These are phyloP conservation scores for Nakaseomyces nivariensis DNA, from an alignment of 1,139 yeast species.

Conservation along the genomic window DNA sequence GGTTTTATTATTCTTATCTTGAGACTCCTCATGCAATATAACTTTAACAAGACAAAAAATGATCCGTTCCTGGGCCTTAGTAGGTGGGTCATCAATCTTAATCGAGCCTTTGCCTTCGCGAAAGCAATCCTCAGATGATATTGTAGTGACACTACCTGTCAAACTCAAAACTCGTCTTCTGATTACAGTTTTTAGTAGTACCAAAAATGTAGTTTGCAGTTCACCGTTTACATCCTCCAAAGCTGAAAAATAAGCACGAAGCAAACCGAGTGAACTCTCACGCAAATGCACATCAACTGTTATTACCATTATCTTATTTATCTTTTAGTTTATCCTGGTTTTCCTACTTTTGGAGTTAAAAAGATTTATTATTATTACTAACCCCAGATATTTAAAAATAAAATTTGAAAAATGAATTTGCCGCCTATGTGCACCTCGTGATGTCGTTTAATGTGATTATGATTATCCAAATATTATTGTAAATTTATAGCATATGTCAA, in stretches of 20 bases:
- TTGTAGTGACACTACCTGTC: not conserved
- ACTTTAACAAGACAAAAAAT: constrained; percentile 23
- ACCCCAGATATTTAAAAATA: too few relatives aligned
- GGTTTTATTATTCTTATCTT: constrained; percentile 8
- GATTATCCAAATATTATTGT: too few relatives aligned
- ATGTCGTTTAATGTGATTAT: too few relatives aligned
- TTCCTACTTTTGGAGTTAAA: too few relatives aligned
- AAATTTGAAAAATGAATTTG: too few relatives aligned
- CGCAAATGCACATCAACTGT: not conserved
- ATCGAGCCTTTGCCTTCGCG: constrained; percentile 22
- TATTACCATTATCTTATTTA: not conserved
- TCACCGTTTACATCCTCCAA: not conserved
- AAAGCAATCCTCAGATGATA: not conserved
- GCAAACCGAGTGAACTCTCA: not conserved
- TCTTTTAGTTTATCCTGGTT: too few relatives aligned
- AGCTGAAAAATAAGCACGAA: not conserved
- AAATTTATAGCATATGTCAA: too few relatives aligned
- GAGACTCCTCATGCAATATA: constrained; percentile 18
- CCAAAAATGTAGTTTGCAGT: not conserved
- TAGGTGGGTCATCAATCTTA: constrained; percentile 17
- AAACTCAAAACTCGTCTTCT: not conserved
- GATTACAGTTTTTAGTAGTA: not conserved
- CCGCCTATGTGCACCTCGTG: too few relatives aligned
- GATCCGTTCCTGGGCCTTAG: constrained; percentile 20
- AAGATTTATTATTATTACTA: too few relatives aligned